Evolutionary conservation across 2,329 filamentous ascomycete species (phyloP).

Genomic region (Stemphylium lycopersici): DNA sequence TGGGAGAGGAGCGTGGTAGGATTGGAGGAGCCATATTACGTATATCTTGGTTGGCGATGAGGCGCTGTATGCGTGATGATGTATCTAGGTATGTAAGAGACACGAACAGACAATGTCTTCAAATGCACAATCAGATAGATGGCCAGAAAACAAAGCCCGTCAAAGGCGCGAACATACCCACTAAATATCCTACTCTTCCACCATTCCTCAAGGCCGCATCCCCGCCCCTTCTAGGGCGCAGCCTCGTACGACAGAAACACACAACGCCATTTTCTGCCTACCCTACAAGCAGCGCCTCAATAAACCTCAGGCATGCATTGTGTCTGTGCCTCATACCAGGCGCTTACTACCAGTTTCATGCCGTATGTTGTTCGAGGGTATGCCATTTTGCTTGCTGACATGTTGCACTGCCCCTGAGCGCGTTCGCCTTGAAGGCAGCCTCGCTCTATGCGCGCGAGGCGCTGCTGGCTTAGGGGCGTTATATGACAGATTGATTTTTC

Average conservation of each 20-base stretch:
- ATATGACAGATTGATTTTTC: background rate
- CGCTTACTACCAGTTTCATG: background rate
- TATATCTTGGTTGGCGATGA: background rate
- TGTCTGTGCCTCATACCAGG: background rate
- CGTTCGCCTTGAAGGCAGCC: conserved; percentile 12
- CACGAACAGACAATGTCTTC: too few species aligned
- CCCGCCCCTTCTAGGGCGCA: conserved; percentile 7
- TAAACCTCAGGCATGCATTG: background rate
- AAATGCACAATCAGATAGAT: background rate
- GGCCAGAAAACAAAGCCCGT: background rate
- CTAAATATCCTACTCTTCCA: conserved; percentile 7
- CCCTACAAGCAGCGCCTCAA: conserved; percentile 9
- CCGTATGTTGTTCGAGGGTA: background rate
- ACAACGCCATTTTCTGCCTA: background rate
- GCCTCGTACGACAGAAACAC: conserved; percentile 2
- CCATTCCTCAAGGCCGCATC: background rate
- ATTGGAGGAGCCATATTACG: conserved; percentile 15
- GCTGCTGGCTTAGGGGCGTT: background rate
- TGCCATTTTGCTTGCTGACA: background rate
- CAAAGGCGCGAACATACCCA: background rate
- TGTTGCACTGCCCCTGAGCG: conserved; percentile 10
- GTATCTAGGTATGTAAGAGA: background rate
- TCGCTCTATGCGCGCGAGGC: conserved; percentile 5
- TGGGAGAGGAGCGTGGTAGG: background rate
- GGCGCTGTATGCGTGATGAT: background rate